These are phyloP conservation scores for Botrytis sinoallii DNA, from an alignment of 2,329 filamentous ascomycete genomes.

Conservation along the genomic window DNA sequence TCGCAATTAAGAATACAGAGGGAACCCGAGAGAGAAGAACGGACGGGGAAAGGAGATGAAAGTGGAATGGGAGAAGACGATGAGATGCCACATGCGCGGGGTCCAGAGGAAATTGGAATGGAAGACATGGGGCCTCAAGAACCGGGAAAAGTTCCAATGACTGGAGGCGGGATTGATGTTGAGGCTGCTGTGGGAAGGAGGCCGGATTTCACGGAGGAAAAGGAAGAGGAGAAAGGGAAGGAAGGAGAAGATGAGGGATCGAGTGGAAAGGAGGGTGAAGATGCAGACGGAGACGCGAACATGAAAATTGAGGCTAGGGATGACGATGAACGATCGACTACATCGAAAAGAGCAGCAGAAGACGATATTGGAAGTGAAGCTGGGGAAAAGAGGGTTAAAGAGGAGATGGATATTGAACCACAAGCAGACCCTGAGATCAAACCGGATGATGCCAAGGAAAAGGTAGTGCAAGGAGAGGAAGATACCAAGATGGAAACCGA, in stretches of 20 bases:
- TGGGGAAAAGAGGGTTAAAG: slow-evolving; percentile 19
- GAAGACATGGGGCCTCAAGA: slow-evolving; percentile 79
- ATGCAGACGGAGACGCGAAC: slow-evolving; percentile 27
- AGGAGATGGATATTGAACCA: slow-evolving; percentile 6
- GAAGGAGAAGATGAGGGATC: slow-evolving; percentile 52
- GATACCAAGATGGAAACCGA: background rate
- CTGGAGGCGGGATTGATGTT: slow-evolving; percentile 50
- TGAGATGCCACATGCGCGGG: slow-evolving; percentile 75
- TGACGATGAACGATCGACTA: slow-evolving; percentile 30
- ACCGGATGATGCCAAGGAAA: background rate
- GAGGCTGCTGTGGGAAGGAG: slow-evolving; percentile 59
- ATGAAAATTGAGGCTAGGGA: slow-evolving; percentile 30
- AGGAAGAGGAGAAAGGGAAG: slow-evolving; percentile 49
- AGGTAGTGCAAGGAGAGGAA: background rate
- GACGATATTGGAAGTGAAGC: slow-evolving; percentile 41
- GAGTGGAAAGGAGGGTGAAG: slow-evolving; percentile 35
- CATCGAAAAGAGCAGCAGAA: slow-evolving; percentile 56
- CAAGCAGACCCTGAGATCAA: background rate
- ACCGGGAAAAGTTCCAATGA: slow-evolving; percentile 39
- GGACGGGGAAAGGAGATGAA: slow-evolving; percentile 2
- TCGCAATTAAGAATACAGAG: slow-evolving; percentile 48
- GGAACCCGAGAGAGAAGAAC: slow-evolving; percentile 29
- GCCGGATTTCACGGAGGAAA: slow-evolving; percentile 34
- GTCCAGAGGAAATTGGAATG: slow-evolving; percentile 79
- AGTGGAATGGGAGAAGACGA: slow-evolving; percentile 48